These are phyloP conservation scores for Lasiodiplodia hormozganensis DNA, from an alignment of 2,329 filamentous ascomycete genomes.

Conservation along the genomic window DNA sequence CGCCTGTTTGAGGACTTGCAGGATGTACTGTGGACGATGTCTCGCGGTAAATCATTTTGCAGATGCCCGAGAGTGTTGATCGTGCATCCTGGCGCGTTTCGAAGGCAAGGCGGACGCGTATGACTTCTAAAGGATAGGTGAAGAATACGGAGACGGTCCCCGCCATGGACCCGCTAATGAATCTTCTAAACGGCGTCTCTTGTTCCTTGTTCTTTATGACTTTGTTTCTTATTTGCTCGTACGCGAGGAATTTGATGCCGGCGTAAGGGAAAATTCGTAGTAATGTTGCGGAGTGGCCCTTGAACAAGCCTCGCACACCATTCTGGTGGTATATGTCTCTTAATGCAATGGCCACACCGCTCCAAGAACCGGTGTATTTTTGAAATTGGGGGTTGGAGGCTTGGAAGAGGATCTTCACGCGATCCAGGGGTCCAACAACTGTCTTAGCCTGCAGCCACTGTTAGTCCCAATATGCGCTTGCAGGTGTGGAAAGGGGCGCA, in stretches of 20 bases:
- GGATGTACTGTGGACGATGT: constrained; percentile 42
- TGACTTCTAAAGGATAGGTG: constrained; percentile 93
- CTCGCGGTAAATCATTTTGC: constrained; percentile 86
- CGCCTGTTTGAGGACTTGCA: constrained; percentile 30
- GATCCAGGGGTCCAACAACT: constrained; percentile 90
- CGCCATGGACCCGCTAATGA: constrained; percentile 75
- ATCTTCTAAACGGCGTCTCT: constrained; percentile 80
- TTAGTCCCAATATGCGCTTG: background rate
- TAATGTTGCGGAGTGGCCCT: constrained; percentile 92
- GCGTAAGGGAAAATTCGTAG: constrained; percentile 97
- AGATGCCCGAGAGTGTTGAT: constrained; percentile 77
- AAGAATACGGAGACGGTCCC: constrained; percentile 93
- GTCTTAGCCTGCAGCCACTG: constrained; percentile 77
- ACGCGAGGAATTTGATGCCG: constrained; percentile 96
- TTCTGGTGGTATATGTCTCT: constrained; percentile 80
- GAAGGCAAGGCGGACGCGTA: constrained; percentile 90
- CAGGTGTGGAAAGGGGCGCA: constrained; percentile 40
- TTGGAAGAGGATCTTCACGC: constrained; percentile 98
- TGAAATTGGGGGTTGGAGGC: constrained; percentile 91
- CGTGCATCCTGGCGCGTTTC: constrained; percentile 81
- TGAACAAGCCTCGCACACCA: constrained; percentile 79
- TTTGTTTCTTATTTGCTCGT: constrained; percentile 88
- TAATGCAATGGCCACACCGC: constrained; percentile 81
- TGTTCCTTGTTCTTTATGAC: constrained; percentile 75
- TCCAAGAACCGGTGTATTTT: constrained; percentile 91